Conservation (phyloP, 371 early-diverging fungal species). For the Mucor indicus region DNA sequence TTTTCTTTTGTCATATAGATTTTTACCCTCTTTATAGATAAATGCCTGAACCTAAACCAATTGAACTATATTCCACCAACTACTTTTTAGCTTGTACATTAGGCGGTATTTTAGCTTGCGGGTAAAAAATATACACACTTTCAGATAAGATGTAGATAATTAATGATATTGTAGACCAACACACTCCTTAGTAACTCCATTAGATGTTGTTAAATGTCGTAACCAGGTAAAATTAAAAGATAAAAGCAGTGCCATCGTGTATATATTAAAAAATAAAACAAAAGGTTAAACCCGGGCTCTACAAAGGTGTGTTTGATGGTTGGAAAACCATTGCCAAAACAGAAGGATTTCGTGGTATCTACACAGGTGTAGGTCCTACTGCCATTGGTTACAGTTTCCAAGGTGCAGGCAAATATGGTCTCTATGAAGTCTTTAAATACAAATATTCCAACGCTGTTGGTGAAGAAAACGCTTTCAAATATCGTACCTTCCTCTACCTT, state of each 20-base stretch:
- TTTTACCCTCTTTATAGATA: background rate
- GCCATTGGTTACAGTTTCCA: slow-evolving; percentile 85
- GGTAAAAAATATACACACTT: background rate
- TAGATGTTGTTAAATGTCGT: slow-evolving; percentile 74
- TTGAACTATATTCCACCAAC: slow-evolving; percentile 40
- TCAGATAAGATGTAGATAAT: background rate
- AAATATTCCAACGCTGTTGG: slow-evolving; percentile 63
- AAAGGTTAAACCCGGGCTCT: slow-evolving; percentile 57
- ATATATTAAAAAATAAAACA: background rate
- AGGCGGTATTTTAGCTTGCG: slow-evolving; percentile 67
- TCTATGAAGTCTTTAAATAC: slow-evolving; percentile 84
- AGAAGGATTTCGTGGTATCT: slow-evolving; percentile 71
- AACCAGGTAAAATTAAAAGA: slow-evolving; percentile 46
- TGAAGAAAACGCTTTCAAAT: slow-evolving; percentile 69
- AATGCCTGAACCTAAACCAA: slow-evolving; percentile 1
- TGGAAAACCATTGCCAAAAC: slow-evolving; percentile 63
- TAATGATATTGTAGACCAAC: slow-evolving; percentile 46
- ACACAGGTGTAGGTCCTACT: slow-evolving; percentile 81
- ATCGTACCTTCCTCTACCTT: slow-evolving; percentile 76
- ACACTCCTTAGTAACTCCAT: slow-evolving; percentile 66
- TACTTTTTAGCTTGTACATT: slow-evolving; percentile 51
- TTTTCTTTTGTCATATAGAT: background rate
- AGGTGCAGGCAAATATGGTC: slow-evolving; percentile 87
- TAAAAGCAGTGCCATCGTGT: no score
- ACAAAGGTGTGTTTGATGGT: slow-evolving; percentile 69